Evolutionary conservation across 1,284 basidiomycete genomes (phyloP).

Genomic region (Austroboletus rostrupii): DNA sequence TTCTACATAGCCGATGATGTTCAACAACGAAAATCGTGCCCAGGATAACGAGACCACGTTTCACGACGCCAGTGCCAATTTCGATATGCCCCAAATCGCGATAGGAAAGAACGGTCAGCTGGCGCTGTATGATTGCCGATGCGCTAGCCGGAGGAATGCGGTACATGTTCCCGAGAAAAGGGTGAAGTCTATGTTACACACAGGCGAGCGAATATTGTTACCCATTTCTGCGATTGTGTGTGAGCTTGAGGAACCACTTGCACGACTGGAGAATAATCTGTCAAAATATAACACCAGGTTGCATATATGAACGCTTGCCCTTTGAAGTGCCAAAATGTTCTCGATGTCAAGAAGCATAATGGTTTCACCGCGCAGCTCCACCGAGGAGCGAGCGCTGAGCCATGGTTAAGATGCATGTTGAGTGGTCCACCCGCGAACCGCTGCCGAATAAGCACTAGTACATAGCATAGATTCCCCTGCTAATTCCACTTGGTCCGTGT

Average conservation of each 20-base stretch:
- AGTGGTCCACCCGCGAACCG: no score
- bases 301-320: conserved; percentile 3
- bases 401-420: not conserved
- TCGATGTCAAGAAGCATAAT: conserved; percentile 14
- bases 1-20: conserved; percentile 5
- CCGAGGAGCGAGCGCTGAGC: conserved; percentile 11
- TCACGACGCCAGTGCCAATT: not conserved
- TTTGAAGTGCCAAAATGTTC: conserved; percentile 17
- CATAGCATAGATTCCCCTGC: no score
- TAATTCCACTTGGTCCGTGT: no score
- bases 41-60: conserved; percentile 2
- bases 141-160: conserved; percentile 1
- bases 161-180: conserved; percentile 7
- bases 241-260: conserved; percentile 13
- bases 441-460: no score
- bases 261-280: conserved; percentile 11
- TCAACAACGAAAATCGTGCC: conserved; percentile 11
- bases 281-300: not conserved
- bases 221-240: conserved; percentile 12
- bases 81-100: conserved; percentile 18
- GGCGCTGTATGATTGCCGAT: conserved; percentile 6
- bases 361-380: conserved; percentile 17
- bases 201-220: conserved; percentile 7
- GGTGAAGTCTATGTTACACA: conserved; percentile 15
- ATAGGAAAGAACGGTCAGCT: conserved; percentile 18